Evolutionary conservation across 2,329 filamentous ascomycete genomes (phyloP), one percentile per base, ranked within the genome.

Genomic region (Calonectria montana): DNA sequence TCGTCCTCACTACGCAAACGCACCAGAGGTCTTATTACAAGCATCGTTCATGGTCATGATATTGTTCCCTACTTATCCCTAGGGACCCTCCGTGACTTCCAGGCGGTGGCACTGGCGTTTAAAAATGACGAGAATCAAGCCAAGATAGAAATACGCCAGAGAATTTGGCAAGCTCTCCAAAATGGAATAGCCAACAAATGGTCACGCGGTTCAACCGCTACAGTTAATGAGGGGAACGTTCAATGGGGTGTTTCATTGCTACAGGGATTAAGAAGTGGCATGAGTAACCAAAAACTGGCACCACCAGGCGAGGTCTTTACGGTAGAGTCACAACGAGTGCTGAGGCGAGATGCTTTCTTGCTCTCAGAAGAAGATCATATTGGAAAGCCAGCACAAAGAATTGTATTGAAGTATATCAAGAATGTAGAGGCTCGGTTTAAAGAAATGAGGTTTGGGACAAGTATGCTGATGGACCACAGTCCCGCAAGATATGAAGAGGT

Each of bases 251-350:
- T 91, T 79, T 88, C 91, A 0, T 90, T 92, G 1, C 86, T 95
- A 7, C 91, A 92, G 77, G 89, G 88, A 0, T 82, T 96, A 18
- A 88, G 93, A 2, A 89, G 89, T 3, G 90, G 88, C 76, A 94
- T 95, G 91, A 87, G 89, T 72, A 92, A 89, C 64, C 86, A 89
- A 37, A 95, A 95, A 78, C 86, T 96, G 2, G 83, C 94, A 57
- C 94, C 94, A 1, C 94, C 94, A 0, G 94, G 94, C 1, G 93
- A 96, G 80, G 92, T 95, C 0, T 95, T 95, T 78, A 86, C 91
- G 2, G 87, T 95, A 2, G 93, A 94, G 82, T 92, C 88, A 27
- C 91, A 91, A 79, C 87, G 88, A 10, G 93, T 94, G 4, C 83
- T 95, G 72, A 88, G 93, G 74, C 85, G 93, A 15, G 91, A 94